Evolutionary conservation across 2,329 filamentous ascomycete species (phyloP).

Genomic region (Arachnomyces sp.): DNA sequence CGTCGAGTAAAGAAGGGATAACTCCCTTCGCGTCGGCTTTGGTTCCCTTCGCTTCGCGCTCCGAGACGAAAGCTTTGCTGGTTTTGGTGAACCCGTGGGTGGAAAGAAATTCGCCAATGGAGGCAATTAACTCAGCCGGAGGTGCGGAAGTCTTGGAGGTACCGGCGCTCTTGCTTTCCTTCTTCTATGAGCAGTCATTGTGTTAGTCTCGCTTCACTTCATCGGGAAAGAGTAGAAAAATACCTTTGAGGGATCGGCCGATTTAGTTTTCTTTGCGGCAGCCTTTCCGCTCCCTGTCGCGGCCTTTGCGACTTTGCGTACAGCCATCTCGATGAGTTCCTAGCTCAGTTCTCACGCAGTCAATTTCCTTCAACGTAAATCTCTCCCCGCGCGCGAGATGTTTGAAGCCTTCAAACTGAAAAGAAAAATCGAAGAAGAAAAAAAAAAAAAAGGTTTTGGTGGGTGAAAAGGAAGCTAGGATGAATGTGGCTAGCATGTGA

Average conservation of each 20-base stretch:
- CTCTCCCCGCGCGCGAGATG: too few species aligned
- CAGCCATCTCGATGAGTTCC: too few species aligned
- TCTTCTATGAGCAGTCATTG: constrained; percentile 13
- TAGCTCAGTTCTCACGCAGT: constrained; percentile 8
- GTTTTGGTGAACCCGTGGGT: constrained; percentile 57
- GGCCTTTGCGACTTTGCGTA: too few species aligned
- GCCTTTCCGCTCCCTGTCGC: too few species aligned
- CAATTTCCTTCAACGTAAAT: constrained; percentile 5
- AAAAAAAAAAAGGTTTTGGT: constrained; percentile 1
- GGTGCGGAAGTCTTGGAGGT: constrained; percentile 29
- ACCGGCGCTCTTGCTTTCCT: constrained; percentile 12
- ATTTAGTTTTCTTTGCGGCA: too few species aligned
- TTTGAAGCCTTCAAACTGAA: neutral
- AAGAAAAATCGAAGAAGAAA: neutral
- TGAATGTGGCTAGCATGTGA: constrained; percentile 2
- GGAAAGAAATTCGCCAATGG: constrained; percentile 59
- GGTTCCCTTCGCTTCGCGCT: constrained; percentile 40
- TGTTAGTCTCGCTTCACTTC: too few species aligned
- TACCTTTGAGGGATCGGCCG: too few species aligned
- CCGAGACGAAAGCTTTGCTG: constrained; percentile 54
- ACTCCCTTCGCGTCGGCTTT: constrained; percentile 19
- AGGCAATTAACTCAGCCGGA: constrained; percentile 55
- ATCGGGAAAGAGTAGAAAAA: too few species aligned
- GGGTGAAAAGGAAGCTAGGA: neutral
- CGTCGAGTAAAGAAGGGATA: constrained; percentile 33